These are phyloP conservation scores for Alternaria brassicicola DNA, from an alignment of 2,329 filamentous ascomycete species.

Conservation along the genomic window DNA sequence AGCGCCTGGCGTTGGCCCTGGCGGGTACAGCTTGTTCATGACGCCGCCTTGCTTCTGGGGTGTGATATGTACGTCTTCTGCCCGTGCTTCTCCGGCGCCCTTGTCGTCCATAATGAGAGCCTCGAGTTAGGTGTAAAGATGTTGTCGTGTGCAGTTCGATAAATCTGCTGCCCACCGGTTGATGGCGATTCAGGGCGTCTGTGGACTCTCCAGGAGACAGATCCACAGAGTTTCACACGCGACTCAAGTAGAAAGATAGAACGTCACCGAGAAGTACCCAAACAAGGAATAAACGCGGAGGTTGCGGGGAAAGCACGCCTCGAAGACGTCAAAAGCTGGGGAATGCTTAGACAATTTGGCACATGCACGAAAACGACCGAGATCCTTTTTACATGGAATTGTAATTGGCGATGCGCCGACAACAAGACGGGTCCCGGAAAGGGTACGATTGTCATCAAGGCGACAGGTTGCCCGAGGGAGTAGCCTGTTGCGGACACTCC, in stretches of 20 bases:
- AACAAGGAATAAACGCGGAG: constrained; percentile 18
- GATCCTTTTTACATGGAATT: constrained; percentile 23
- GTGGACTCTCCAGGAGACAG: neutral
- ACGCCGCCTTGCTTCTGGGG: constrained; percentile 37
- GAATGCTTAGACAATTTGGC: constrained; percentile 26
- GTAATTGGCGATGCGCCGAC: constrained; percentile 26
- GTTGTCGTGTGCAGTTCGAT: neutral
- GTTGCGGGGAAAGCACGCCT: constrained; percentile 39
- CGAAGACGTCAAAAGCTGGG: constrained; percentile 15
- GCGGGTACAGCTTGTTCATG: constrained; percentile 44
- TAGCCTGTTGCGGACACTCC: constrained; percentile 38
- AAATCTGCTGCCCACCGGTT: neutral
- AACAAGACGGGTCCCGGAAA: constrained; percentile 23
- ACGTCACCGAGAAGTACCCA: constrained; percentile 9
- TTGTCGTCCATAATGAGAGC: constrained; percentile 36
- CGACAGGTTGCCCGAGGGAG: constrained; percentile 24
- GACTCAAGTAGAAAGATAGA: constrained; percentile 5
- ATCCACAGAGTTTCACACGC: neutral
- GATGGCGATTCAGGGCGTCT: neutral
- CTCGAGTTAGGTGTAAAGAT: constrained; percentile 5
- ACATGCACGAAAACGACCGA: constrained; percentile 32
- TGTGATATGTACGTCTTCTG: constrained; percentile 27
- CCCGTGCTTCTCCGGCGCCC: constrained; percentile 4
- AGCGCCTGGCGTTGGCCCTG: constrained; percentile 39
- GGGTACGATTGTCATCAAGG: constrained; percentile 19